These are phyloP conservation scores for Tardiomyces digboiensis DNA, from an alignment of 1,139 yeast species.

Conservation along the genomic window DNA sequence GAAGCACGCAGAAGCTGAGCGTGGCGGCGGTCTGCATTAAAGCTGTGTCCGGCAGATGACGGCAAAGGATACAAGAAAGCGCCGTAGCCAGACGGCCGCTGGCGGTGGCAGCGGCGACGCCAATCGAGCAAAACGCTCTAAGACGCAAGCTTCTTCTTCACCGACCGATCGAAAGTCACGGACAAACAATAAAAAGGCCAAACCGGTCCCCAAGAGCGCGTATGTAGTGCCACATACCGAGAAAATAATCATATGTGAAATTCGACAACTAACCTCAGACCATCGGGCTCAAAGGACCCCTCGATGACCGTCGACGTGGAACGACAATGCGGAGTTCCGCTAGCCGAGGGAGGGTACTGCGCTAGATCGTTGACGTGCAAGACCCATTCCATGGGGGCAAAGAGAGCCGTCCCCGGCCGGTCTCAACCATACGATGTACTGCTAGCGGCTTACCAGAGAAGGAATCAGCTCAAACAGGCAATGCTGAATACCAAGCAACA, in stretches of 20 bases:
- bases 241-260: no score
- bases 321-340: constrained; percentile 91
- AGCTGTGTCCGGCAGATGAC: no score
- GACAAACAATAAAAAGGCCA: neutral
- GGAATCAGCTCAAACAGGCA: constrained; percentile 74
- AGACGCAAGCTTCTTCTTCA: neutral
- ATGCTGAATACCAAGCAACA: constrained; percentile 11
- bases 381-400: constrained; percentile 98
- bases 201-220: neutral
- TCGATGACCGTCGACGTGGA: constrained; percentile 71
- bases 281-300: neutral
- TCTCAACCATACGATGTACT: constrained; percentile 87
- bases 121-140: neutral
- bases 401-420: constrained; percentile 89
- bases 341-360: constrained; percentile 89
- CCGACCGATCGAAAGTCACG: neutral
- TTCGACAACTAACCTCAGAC: neutral
- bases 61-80: neutral
- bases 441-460: constrained; percentile 81
- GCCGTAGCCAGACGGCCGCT: neutral
- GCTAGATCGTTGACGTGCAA: constrained; percentile 94
- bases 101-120: neutral
- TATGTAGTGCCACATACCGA: no score
- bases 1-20: no score
- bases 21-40: no score